Base-by-base conservation (phyloP, 2,329 filamentous ascomycete genomes). In the Fusarium vanettenii region DNA sequence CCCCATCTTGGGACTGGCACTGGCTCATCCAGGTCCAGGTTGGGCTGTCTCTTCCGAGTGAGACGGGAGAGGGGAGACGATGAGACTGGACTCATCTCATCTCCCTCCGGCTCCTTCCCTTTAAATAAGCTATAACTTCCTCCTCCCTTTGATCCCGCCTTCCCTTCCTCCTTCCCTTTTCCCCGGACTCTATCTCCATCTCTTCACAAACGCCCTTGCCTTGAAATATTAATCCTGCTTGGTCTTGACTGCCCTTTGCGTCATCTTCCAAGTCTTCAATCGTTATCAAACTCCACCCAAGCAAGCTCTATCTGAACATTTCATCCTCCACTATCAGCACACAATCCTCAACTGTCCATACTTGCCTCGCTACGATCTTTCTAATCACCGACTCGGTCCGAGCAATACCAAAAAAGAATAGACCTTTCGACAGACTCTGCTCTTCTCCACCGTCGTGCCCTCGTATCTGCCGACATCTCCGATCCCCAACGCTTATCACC, bases 101-200 rank as follows among this genome's bases (percentile, higher is more conserved):
- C 72, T 75, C 65, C 63, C 55, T 61, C 63, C 64, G 27, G 48
- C 69, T 67, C 62, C 64, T 74, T 70, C 60, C 69, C 69, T 71
- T 78, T 70, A 70, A 74, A 76, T 69, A 70, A 70, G 69, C 68
- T 59, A 67, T 64, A 60, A 45, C 52, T 37, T 66, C 69, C 62
- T 64, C 60, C 64, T 63, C 72, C 71, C 72, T 71, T 71, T 67
- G 64, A 52, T 67, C 59, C 66, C 27, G 22, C 56, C 41, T 62
- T 65, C 55, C 67, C 65, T 63, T 67, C 62, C 64, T 20, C 45
- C 50, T 57, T 59, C 62, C 66, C 37, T 39, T 67, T 62, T 65
- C 69, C 68, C 74, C 68, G 57, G 69, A 76, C 60, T 66, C 57
- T 50, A 60, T 37, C 18, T 60, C 41, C 35, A 64, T 60, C 43